Evolutionary conservation across 2,329 filamentous ascomycete species (phyloP).

Genomic region (Cordyceps pruinosa): DNA sequence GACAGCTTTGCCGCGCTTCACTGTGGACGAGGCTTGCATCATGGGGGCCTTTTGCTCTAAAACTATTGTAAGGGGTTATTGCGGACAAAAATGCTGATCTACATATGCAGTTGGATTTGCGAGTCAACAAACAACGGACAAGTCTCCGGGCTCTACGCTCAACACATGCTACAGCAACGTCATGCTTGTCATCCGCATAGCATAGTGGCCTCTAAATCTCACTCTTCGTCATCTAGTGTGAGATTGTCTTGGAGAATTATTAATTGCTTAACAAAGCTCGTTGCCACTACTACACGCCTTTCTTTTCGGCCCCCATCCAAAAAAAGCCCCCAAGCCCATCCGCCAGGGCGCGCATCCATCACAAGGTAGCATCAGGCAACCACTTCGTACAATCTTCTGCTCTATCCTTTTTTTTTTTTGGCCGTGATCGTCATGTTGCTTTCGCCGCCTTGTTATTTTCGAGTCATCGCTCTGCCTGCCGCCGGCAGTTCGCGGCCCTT

Average conservation of each 20-base stretch:
- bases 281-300: conserved; percentile 3
- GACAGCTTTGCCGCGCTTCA: no score
- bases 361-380: neutral
- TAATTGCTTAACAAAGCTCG: neutral
- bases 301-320: conserved; percentile 1
- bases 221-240: neutral
- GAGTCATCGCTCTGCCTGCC: neutral
- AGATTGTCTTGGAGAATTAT: neutral
- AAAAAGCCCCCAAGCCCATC: neutral
- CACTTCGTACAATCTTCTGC: neutral
- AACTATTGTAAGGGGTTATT: no score
- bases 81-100: no score
- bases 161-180: neutral
- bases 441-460: neutral
- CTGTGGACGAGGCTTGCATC: no score
- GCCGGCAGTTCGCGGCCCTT: neutral
- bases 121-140: no score
- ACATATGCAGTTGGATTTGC: no score
- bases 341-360: conserved; percentile 2
- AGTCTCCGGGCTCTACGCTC: neutral
- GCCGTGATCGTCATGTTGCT: neutral
- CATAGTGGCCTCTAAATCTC: neutral
- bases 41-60: no score
- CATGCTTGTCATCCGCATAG: neutral
- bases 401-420: neutral